phyloP scores from a whole-genome alignment of 2,329 filamentous ascomycete species.

The Knufia fluminis region DNA sequence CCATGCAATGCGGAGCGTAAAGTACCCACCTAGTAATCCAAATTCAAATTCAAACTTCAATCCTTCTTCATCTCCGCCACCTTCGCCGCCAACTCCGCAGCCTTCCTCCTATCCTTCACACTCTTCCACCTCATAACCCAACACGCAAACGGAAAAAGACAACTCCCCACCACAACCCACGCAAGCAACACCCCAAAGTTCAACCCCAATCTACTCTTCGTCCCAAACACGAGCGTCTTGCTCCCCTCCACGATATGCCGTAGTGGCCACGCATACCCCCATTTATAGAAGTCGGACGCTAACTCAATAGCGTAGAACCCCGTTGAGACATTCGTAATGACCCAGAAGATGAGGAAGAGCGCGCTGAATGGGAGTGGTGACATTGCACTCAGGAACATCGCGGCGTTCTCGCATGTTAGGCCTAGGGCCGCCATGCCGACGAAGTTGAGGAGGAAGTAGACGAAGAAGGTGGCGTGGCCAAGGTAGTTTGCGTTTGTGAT shows the following conservation, averaged over 20 bases:
- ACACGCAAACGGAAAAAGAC: conserved; percentile 43
- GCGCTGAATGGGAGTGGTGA: conserved; percentile 44
- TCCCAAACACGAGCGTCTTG: conserved; percentile 52
- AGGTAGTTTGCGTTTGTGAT: conserved; percentile 44
- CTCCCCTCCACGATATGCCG: conserved; percentile 53
- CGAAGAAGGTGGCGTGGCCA: conserved; percentile 48
- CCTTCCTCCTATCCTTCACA: conserved; percentile 16
- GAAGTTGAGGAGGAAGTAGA: conserved; percentile 57
- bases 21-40: too few species aligned
- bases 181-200: conserved; percentile 53
- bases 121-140: conserved; percentile 36
- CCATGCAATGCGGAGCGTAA: too few species aligned
- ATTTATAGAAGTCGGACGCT: conserved; percentile 49
- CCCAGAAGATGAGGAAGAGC: conserved; percentile 56
- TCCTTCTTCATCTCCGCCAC: not conserved
- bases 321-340: conserved; percentile 55
- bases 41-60: too few species aligned
- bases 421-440: conserved; percentile 55
- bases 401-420: conserved; percentile 55
- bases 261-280: conserved; percentile 56
- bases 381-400: conserved; percentile 49
- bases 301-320: conserved; percentile 52
- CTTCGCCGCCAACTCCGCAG: not conserved
- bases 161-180: conserved; percentile 46
- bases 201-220: conserved; percentile 48